A percentile compares a stretch with the other conserved stretches of the same genome.
phyloP scores from a whole-genome alignment of 2,329 filamentous ascomycete genomes.

The Talaromyces sp. region DNA sequence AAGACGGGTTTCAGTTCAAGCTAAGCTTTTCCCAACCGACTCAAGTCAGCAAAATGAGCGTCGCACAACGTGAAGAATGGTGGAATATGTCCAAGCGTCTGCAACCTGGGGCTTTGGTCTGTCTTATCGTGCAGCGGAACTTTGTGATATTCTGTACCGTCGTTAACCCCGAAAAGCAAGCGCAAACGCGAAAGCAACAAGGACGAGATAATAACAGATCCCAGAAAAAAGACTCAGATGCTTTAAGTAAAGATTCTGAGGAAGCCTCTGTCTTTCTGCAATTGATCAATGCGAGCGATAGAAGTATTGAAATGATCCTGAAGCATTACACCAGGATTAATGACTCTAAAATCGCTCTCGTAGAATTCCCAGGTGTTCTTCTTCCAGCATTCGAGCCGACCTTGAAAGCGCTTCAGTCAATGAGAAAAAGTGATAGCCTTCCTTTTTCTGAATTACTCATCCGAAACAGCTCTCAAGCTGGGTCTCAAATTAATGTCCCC shows the following conservation, averaged over 20 bases:
- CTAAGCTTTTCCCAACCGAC: slow-evolving; percentile 26
- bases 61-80: slow-evolving; percentile 25
- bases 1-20: slow-evolving; percentile 5
- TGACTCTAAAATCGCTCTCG: slow-evolving; percentile 33
- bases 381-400: slow-evolving; percentile 58
- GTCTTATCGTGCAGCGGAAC: slow-evolving; percentile 22
- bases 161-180: slow-evolving; percentile 19
- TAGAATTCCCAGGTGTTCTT: slow-evolving; percentile 62
- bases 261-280: slow-evolving; percentile 28
- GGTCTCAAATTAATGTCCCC: slow-evolving; percentile 28
- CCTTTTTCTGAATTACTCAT: slow-evolving; percentile 49
- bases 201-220: neutral
- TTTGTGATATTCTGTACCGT: slow-evolving; percentile 29
- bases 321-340: neutral
- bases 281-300: neutral
- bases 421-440: slow-evolving; percentile 44
- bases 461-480: slow-evolving; percentile 17
- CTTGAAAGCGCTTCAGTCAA: slow-evolving; percentile 54
- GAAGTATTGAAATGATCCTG: neutral
- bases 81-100: slow-evolving; percentile 31
- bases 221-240: neutral
- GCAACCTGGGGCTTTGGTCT: slow-evolving; percentile 29
- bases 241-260: slow-evolving; percentile 25
- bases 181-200: neutral
- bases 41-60: slow-evolving; percentile 14